Conservation (phyloP, 768 basidiomycete genomes). For the Termitomyces sp. region DNA sequence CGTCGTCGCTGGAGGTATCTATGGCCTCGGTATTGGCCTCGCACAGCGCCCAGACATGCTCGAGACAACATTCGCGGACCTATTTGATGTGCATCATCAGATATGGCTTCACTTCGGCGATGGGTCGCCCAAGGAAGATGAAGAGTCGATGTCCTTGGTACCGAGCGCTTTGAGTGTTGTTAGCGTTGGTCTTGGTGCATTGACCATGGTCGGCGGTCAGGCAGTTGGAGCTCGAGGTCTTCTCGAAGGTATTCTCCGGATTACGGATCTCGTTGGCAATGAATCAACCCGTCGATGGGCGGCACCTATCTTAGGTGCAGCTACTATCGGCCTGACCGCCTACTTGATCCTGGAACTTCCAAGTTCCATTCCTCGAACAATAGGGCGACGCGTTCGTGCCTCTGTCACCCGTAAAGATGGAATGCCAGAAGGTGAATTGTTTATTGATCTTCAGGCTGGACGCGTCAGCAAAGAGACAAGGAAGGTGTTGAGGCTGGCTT, state of each 20-base stretch:
- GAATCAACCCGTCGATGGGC: conserved; percentile 82
- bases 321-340: conserved; percentile 63
- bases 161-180: conserved; percentile 67
- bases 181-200: conserved; percentile 75
- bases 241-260: conserved; percentile 70
- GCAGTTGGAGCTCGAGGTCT: conserved; percentile 69
- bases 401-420: conserved; percentile 47
- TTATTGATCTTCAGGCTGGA: conserved; percentile 60
- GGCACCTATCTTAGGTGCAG: conserved; percentile 77
- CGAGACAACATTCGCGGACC: conserved; percentile 75
- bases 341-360: conserved; percentile 90
- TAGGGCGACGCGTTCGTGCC: conserved; percentile 77
- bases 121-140: conserved; percentile 24
- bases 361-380: conserved; percentile 78
- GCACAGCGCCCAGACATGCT: conserved; percentile 71
- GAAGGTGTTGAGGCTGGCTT: conserved; percentile 86
- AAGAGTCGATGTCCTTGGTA: conserved; percentile 25
- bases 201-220: conserved; percentile 88
- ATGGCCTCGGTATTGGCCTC: conserved; percentile 80
- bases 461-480: conserved; percentile 82
- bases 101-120: conserved; percentile 68
- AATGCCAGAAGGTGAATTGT: conserved; percentile 43
- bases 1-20: conserved; percentile 70
- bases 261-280: conserved; percentile 76
- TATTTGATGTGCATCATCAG: conserved; percentile 83